These are phyloP conservation scores for Mycena alexandri DNA, from an alignment of 768 basidiomycete genomes.

Conservation along the genomic window DNA sequence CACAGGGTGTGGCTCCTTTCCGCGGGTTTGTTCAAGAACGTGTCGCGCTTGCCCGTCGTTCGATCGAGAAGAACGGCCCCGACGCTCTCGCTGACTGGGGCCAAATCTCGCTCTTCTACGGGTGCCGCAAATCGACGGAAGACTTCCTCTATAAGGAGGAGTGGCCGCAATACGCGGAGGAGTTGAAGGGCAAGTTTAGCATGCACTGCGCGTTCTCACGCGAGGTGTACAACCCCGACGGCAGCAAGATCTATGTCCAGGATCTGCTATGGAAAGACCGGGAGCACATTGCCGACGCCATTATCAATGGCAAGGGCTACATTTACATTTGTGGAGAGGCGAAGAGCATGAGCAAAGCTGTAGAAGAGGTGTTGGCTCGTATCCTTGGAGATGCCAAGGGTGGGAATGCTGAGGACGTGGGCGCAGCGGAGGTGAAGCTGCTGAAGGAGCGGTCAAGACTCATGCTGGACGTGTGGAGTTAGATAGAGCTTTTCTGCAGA, in stretches of 20 bases:
- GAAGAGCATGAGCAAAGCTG: constrained; percentile 95
- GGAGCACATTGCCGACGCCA: constrained; percentile 85
- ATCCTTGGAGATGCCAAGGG: constrained; percentile 96
- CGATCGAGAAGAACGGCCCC: constrained; percentile 94
- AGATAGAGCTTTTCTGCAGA: constrained; percentile 46
- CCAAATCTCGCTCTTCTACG: constrained; percentile 93
- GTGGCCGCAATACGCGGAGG: constrained; percentile 89
- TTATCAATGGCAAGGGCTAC: constrained; percentile 96
- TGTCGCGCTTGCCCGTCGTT: constrained; percentile 93
- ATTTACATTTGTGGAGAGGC: constrained; percentile 98
- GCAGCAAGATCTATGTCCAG: constrained; percentile 99
- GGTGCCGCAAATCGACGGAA: constrained; percentile 88
- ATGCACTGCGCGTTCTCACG: constrained; percentile 94
- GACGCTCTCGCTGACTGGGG: constrained; percentile 98
- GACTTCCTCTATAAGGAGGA: constrained; percentile 97
- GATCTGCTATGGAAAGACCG: constrained; percentile 93
- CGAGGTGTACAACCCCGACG: constrained; percentile 87
- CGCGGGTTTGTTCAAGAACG: constrained; percentile 99
- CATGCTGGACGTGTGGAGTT: constrained; percentile 93
- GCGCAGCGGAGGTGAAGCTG: constrained; percentile 91
- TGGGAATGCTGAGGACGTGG: constrained; percentile 88
- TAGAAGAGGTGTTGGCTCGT: constrained; percentile 88
- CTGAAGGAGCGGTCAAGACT: constrained; percentile 94
- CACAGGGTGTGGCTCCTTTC: constrained; percentile 98
- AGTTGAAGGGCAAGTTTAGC: constrained; percentile 92